Evolutionary conservation across 2,329 filamentous ascomycete genomes (phyloP).

Genomic region (Daldinia sp.): DNA sequence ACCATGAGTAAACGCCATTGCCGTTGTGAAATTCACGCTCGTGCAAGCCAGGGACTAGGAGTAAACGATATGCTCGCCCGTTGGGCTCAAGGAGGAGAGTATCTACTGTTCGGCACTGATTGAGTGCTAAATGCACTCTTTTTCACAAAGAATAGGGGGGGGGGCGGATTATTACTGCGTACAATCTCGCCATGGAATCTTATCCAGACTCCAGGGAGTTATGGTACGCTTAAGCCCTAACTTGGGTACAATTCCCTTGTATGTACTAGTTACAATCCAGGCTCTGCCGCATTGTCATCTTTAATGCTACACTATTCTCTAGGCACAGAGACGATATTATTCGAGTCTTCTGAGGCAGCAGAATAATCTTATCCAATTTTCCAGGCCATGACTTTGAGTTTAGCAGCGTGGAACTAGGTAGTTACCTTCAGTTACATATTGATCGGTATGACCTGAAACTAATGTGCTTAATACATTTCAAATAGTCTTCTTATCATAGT

Average conservation of each 20-base stretch:
- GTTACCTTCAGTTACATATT: not conserved
- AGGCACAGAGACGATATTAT: not conserved
- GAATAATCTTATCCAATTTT: not conserved
- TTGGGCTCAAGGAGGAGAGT: conserved; percentile 4
- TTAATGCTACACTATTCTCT: not conserved
- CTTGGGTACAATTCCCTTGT: not conserved
- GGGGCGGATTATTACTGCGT: not conserved
- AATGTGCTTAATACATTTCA: not conserved
- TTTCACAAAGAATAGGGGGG: not conserved
- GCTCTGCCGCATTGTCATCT: not conserved
- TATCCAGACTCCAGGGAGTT: not conserved
- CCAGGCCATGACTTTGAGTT: not conserved
- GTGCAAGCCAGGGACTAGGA: not conserved
- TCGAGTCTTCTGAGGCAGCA: not conserved
- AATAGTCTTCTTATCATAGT: not conserved
- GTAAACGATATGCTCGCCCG: not conserved
- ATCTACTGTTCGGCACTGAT: not conserved
- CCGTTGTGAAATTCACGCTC: conserved; percentile 14
- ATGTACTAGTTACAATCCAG: not conserved
- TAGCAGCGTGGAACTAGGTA: not conserved
- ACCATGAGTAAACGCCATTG: conserved; percentile 15
- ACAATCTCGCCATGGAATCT: not conserved
- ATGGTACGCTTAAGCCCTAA: not conserved
- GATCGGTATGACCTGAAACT: not conserved
- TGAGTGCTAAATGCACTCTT: not conserved